These are phyloP conservation scores for Wilcoxina mikolae DNA, from an alignment of 495 filamentous ascomycete genomes.

Conservation along the genomic window DNA sequence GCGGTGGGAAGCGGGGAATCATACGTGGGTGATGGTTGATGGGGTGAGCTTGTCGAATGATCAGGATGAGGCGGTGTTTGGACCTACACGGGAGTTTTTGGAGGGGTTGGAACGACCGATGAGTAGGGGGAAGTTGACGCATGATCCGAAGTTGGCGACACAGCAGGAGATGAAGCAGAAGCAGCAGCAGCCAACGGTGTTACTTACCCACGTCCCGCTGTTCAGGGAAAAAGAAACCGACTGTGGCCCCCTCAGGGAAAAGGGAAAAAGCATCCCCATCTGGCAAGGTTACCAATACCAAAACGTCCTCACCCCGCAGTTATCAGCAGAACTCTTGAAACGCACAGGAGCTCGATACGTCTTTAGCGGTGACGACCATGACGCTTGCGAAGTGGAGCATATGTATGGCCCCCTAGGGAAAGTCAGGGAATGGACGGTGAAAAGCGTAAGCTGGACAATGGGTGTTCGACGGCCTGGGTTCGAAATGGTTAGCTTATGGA, in stretches of 20 bases:
- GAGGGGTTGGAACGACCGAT: slow-evolving; percentile 40
- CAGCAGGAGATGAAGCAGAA: too few relatives aligned
- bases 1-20: slow-evolving; percentile 82
- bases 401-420: slow-evolving; percentile 45
- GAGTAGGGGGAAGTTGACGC: slow-evolving; percentile 6
- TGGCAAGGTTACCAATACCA: slow-evolving; percentile 83
- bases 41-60: slow-evolving; percentile 57
- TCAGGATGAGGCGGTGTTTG: slow-evolving; percentile 47
- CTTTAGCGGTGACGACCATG: slow-evolving; percentile 95
- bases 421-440: slow-evolving; percentile 83
- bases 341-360: slow-evolving; percentile 59
- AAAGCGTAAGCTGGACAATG: slow-evolving; percentile 89
- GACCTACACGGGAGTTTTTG: slow-evolving; percentile 63
- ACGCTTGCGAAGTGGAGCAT: slow-evolving; percentile 86
- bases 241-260: slow-evolving; percentile 81
- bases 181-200: slow-evolving; percentile 60
- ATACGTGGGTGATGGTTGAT: slow-evolving; percentile 87
- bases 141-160: neutral
- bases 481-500: slow-evolving; percentile 76
- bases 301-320: slow-evolving; percentile 64
- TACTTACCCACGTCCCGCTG: slow-evolving; percentile 82
- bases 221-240: slow-evolving; percentile 67
- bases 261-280: slow-evolving; percentile 62
- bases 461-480: slow-evolving; percentile 85
- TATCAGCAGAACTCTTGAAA: slow-evolving; percentile 57